These are phyloP conservation scores for Fraxinus ornus DNA, from an alignment of 305 asterid species.

Conservation along the genomic window DNA sequence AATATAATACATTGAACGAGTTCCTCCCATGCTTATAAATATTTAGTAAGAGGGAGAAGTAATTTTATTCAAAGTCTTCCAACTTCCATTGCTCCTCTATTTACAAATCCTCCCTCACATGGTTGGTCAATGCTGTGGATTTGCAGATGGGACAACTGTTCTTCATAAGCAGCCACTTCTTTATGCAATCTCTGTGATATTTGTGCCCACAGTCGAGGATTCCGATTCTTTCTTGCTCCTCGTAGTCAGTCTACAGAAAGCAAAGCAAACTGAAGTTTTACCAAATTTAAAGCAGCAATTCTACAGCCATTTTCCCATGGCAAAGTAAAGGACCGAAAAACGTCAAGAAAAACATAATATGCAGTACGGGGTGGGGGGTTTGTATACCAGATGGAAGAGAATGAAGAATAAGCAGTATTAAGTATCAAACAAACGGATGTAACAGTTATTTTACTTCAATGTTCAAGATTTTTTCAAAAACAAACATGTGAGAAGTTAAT, in stretches of 20 bases:
- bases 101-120: constrained; percentile 31
- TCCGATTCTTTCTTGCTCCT: constrained; percentile 41
- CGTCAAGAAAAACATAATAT: neutral
- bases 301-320: neutral
- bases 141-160: constrained; percentile 71
- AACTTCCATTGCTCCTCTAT: constrained; percentile 10
- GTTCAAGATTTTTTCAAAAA: neutral
- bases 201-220: constrained; percentile 61
- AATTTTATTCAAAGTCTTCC: neutral
- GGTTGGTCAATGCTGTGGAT: constrained; percentile 43
- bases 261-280: neutral
- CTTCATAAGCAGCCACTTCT: constrained; percentile 65
- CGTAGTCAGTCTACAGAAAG: constrained; percentile 41
- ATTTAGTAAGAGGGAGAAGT: constrained; percentile 8
- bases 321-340: neutral
- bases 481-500: neutral
- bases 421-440: neutral
- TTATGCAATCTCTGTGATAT: constrained; percentile 60
- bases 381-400: neutral
- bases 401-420: neutral
- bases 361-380: neutral
- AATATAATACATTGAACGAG: constrained; percentile 30
- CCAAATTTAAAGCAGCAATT: neutral
- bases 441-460: neutral
- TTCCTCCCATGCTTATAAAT: constrained; percentile 17